These are phyloP conservation scores for Huntiella abstrusa DNA, from an alignment of 2,329 filamentous ascomycete genomes.

Conservation along the genomic window DNA sequence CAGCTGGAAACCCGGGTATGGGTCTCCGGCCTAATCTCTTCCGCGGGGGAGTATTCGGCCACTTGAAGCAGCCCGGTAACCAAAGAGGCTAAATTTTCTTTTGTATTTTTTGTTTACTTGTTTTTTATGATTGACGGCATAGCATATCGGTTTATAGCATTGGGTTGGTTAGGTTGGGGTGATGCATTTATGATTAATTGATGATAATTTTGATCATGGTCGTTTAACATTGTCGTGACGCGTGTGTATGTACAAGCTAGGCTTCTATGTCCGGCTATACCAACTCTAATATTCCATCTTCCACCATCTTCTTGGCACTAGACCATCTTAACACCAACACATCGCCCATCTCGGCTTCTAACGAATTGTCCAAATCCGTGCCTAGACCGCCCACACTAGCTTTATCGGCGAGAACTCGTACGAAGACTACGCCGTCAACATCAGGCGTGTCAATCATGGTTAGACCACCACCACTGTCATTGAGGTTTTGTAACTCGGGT, in stretches of 20 bases:
- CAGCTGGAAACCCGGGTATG: too few relatives aligned
- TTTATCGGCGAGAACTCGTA: slow-evolving; percentile 46
- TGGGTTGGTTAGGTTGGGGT: background rate
- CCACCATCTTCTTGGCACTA: slow-evolving; percentile 45
- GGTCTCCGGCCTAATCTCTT: background rate
- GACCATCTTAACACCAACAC: slow-evolving; percentile 55
- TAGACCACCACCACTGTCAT: slow-evolving; percentile 67
- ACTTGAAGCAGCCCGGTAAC: background rate
- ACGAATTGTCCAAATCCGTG: slow-evolving; percentile 40
- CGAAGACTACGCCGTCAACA: slow-evolving; percentile 65
- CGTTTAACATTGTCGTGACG: background rate
- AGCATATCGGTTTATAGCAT: background rate
- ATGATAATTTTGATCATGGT: slow-evolving; percentile 4
- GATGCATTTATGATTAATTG: background rate
- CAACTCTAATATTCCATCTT: slow-evolving; percentile 36
- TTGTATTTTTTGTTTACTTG: slow-evolving; percentile 3
- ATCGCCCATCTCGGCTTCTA: slow-evolving; percentile 42
- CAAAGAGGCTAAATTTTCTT: background rate
- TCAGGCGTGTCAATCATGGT: slow-evolving; percentile 88
- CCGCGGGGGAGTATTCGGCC: background rate
- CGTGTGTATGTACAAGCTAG: background rate
- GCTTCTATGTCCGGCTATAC: slow-evolving; percentile 24
- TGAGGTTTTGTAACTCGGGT: slow-evolving; percentile 56
- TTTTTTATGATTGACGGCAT: background rate
- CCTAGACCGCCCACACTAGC: slow-evolving; percentile 37